Evolutionary conservation across 177 flowering plant genomes (phyloP), one percentile per base, ranked within the genome.

Genomic region (Telopea speciosissima): DNA sequence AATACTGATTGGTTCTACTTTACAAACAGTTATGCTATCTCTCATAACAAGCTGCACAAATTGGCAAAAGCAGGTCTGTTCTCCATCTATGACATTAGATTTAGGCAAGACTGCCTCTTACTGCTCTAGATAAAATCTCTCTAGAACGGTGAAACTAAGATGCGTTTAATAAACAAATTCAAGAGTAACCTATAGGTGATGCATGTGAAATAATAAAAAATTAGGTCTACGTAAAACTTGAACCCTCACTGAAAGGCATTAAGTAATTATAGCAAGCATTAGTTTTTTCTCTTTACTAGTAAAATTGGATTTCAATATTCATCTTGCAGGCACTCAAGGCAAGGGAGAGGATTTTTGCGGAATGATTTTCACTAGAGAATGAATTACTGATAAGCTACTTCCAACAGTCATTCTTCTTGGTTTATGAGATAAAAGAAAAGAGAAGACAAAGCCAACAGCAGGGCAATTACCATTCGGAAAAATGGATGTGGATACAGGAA

Each of bases 1-100:
- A 22, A 77, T 89, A 62, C 71, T 73, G 28, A 63, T 68, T 58
- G 97, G 98, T 24, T 68, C 96, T 54, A 36, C 78, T 63, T 7
- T 88, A 26, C 97, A 93, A 73, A 36, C 86, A 19, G 4, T 13
- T 49, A 71, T 90, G 45, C 88, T 90, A 13, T n/a, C 69, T 12
- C 42, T 84, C 26, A 74, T 91, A 36, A 82, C 91, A 24, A 33
- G 75, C 56, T 77, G 76, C 59, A 85, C 87, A 44, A 76, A 89
- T 68, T 91, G 93, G 93, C 83, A 87, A 68, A 73, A 85, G 25
- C 87, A 85, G 92, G 96, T 90, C 9, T 72, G n/a, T 21, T 0
- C 19, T 0, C 21, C 19, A 8, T 54, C 59, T 54, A 17, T 0
- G 19, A 21, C 26, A 1, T 12, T 24, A 63, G 66, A 3, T 63